Conservation (phyloP, 495 filamentous ascomycete genomes). For the Durotheca rogersii region DNA sequence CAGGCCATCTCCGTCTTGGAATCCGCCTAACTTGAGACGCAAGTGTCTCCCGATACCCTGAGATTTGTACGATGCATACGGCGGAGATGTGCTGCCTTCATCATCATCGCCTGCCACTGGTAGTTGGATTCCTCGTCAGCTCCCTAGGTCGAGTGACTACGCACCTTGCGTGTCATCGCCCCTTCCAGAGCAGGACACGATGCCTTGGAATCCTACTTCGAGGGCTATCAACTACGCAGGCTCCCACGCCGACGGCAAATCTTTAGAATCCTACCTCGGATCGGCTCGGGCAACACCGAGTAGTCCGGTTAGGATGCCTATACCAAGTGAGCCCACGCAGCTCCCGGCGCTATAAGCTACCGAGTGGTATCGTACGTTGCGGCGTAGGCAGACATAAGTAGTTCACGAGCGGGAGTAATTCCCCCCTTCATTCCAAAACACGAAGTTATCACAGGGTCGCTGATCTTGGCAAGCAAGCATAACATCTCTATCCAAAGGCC, state of each 20-base stretch:
- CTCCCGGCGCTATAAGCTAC: not conserved
- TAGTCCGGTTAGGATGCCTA: constrained; percentile 17
- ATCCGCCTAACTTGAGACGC: too few relatives aligned
- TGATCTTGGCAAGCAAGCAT: constrained; percentile 23
- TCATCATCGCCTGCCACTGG: too few relatives aligned
- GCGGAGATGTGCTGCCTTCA: too few relatives aligned
- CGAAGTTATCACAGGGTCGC: constrained; percentile 18
- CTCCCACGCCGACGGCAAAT: constrained; percentile 9
- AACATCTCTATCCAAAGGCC: too few relatives aligned
- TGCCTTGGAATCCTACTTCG: constrained; percentile 3
- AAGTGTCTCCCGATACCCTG: too few relatives aligned
- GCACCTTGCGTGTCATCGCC: too few relatives aligned
- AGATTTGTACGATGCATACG: too few relatives aligned
- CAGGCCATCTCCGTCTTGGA: too few relatives aligned
- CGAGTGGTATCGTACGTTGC: too few relatives aligned
- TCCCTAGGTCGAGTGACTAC: too few relatives aligned
- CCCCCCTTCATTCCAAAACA: constrained; percentile 16
- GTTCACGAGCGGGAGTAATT: constrained; percentile 11
- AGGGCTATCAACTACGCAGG: constrained; percentile 3
- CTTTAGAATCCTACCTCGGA: constrained; percentile 7
- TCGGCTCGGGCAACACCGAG: constrained; percentile 12
- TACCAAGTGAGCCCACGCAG: constrained; percentile 18
- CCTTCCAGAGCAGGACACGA: constrained; percentile 15
- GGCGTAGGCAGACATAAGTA: too few relatives aligned
- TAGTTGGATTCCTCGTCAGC: too few relatives aligned